Evolutionary conservation across 371 early-diverging fungal species (phyloP).

Genomic region (Mucor irregularis): DNA sequence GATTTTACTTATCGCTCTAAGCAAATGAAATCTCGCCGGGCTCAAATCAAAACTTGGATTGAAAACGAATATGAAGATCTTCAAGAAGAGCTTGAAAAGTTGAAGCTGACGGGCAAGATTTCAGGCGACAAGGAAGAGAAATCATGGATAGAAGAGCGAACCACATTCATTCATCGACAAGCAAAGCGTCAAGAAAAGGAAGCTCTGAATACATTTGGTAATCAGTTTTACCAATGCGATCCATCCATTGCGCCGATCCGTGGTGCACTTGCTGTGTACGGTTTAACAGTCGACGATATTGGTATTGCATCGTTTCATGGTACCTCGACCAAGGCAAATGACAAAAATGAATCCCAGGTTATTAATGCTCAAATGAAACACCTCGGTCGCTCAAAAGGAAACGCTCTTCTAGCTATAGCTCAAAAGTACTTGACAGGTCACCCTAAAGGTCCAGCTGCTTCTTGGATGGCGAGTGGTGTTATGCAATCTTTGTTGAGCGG

Average conservation of each 20-base stretch:
- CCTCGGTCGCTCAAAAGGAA: constrained; percentile 89
- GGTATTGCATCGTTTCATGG: constrained; percentile 97
- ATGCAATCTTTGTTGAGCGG: constrained; percentile 88
- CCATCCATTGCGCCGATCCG: constrained; percentile 87
- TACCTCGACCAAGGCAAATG: constrained; percentile 95
- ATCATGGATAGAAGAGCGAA: constrained; percentile 73
- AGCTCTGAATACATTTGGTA: constrained; percentile 80
- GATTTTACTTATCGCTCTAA: constrained; percentile 89
- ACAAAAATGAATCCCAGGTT: constrained; percentile 93
- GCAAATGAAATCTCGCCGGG: constrained; percentile 80
- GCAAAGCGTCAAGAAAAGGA: constrained; percentile 85
- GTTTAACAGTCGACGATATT: constrained; percentile 92
- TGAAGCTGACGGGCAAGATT: constrained; percentile 65
- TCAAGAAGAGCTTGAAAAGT: constrained; percentile 71
- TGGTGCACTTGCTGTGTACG: constrained; percentile 89
- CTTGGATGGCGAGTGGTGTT: constrained; percentile 97
- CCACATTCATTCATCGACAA: constrained; percentile 83
- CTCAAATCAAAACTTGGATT: constrained; percentile 86
- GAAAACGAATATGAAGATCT: constrained; percentile 78
- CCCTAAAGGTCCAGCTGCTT: constrained; percentile 96
- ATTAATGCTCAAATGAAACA: constrained; percentile 86
- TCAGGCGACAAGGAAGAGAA: constrained; percentile 64
- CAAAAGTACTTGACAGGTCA: constrained; percentile 97
- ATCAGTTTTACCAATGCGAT: constrained; percentile 87
- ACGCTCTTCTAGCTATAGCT: constrained; percentile 80